A percentile compares a stretch with the other conserved stretches of the same genome.
These are phyloP conservation scores for Ophiocordyceps camponoti-leonardi DNA, from an alignment of 2,329 filamentous ascomycete species.

Conservation along the genomic window DNA sequence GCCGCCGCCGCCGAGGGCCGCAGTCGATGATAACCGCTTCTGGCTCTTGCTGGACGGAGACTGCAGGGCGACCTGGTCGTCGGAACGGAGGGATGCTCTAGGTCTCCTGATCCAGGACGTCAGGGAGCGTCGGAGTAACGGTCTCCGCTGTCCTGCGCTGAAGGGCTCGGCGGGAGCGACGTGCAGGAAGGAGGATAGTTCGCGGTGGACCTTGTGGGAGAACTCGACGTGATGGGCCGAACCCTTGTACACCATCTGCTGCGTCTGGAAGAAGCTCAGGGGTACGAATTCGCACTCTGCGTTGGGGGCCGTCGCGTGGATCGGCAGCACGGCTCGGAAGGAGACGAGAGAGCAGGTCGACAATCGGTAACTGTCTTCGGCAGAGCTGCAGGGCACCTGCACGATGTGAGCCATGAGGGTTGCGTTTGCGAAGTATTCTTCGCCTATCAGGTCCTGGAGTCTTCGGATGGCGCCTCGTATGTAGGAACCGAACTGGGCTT, in stretches of 20 bases:
- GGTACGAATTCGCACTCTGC: constrained; percentile 41
- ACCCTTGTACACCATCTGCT: constrained; percentile 42
- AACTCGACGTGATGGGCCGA: constrained; percentile 37
- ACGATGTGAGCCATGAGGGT: constrained; percentile 24
- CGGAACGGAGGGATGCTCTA: background rate
- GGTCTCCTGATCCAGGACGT: background rate
- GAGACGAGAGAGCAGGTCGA: constrained; percentile 22
- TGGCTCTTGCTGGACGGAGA: constrained; percentile 3
- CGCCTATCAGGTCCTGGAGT: constrained; percentile 24
- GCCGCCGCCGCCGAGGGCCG: background rate
- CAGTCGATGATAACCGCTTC: constrained; percentile 3
- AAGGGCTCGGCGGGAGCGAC: background rate
- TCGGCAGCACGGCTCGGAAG: constrained; percentile 44
- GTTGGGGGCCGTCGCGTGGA: constrained; percentile 35
- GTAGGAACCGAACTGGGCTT: constrained; percentile 25
- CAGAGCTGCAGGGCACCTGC: constrained; percentile 20
- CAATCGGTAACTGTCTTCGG: background rate
- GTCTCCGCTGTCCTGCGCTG: background rate
- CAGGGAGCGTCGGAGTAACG: background rate
- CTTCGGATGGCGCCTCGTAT: constrained; percentile 24
- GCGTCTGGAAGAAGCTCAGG: constrained; percentile 46
- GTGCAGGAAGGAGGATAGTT: constrained; percentile 25
- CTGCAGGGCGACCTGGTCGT: background rate
- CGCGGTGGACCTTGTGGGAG: constrained; percentile 39
- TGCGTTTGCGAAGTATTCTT: constrained; percentile 25